Evolutionary conservation across 371 early-diverging fungal species (phyloP).

Genomic region (Phascolomyces articulosus): DNA sequence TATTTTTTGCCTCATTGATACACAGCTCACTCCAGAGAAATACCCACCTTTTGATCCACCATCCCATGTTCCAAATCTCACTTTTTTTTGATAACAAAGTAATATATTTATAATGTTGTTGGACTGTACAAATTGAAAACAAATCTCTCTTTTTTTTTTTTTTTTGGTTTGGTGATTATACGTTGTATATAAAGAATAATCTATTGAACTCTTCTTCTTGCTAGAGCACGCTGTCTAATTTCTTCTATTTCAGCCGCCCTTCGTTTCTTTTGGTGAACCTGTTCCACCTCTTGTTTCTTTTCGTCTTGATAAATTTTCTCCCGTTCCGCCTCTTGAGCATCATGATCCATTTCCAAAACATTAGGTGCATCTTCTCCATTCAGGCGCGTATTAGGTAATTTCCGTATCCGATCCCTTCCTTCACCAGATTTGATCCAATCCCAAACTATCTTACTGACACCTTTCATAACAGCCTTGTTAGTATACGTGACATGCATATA

Average conservation of each 20-base stretch:
- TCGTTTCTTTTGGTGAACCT: constrained; percentile 28
- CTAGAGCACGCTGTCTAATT: constrained; percentile 57
- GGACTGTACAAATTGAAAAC: no score
- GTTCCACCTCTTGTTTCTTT: constrained; percentile 8
- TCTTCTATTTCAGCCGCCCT: constrained; percentile 52
- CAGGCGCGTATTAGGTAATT: constrained; percentile 35
- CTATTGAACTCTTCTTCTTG: constrained; percentile 32
- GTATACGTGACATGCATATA: constrained; percentile 74
- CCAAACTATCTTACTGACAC: constrained; percentile 62
- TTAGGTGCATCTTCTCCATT: constrained; percentile 46
- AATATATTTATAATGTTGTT: no score
- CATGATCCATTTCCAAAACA: constrained; percentile 31
- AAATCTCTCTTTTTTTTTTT: no score
- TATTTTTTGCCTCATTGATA: no score
- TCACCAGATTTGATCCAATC: constrained; percentile 53
- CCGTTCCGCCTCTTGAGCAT: constrained; percentile 19
- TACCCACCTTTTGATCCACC: no score
- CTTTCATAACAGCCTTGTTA: constrained; percentile 67
- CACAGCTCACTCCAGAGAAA: no score
- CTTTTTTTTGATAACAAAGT: no score
- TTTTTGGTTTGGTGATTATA: no score
- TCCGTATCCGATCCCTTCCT: constrained; percentile 37
- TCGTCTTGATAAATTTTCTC: constrained; percentile 8
- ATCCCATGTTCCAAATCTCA: no score
- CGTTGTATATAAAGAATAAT: no score